These are phyloP conservation scores for Daldinia vernicosa DNA, from an alignment of 495 filamentous ascomycete genomes.

Conservation along the genomic window DNA sequence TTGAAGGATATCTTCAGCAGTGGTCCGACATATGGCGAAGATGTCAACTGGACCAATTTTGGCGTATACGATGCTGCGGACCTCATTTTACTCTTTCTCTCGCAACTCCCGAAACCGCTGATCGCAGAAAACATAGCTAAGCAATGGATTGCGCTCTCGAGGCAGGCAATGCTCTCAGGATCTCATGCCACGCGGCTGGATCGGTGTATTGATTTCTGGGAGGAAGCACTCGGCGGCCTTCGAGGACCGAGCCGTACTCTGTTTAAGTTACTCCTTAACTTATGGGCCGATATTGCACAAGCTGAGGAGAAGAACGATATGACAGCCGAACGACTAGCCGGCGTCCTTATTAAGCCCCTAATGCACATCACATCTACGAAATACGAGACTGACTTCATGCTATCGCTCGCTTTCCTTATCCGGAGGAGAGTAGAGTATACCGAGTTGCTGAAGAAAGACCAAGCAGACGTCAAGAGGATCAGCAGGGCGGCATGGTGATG, in stretches of 20 bases:
- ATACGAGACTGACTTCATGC: conserved; percentile 51
- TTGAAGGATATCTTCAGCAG: conserved; percentile 51
- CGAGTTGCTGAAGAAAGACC: conserved; percentile 43
- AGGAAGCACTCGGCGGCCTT: conserved; percentile 55
- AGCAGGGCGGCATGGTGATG: conserved; percentile 50
- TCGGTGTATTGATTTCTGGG: conserved; percentile 59
- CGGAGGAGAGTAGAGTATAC: conserved; percentile 56
- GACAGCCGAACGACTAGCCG: conserved; percentile 56
- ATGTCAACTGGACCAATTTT: conserved; percentile 51
- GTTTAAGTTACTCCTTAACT: conserved; percentile 55
- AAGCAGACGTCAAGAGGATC: conserved; percentile 37
- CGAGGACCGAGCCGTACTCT: conserved; percentile 49
- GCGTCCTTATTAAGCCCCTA: conserved; percentile 51
- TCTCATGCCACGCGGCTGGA: conserved; percentile 49
- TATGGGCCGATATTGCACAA: conserved; percentile 55
- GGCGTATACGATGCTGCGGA: conserved; percentile 54
- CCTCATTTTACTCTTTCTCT: conserved; percentile 51
- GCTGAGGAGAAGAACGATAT: conserved; percentile 52
- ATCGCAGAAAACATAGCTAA: conserved; percentile 50
- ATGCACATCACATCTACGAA: conserved; percentile 48
- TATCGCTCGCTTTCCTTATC: conserved; percentile 56
- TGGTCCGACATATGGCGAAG: conserved; percentile 51
- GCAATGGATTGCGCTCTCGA: conserved; percentile 52
- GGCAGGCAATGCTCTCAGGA: conserved; percentile 48
- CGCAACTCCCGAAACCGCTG: conserved; percentile 51